Base-by-base conservation (phyloP, 169 alveolate genomes). In the Eimeria zaria region DNA sequence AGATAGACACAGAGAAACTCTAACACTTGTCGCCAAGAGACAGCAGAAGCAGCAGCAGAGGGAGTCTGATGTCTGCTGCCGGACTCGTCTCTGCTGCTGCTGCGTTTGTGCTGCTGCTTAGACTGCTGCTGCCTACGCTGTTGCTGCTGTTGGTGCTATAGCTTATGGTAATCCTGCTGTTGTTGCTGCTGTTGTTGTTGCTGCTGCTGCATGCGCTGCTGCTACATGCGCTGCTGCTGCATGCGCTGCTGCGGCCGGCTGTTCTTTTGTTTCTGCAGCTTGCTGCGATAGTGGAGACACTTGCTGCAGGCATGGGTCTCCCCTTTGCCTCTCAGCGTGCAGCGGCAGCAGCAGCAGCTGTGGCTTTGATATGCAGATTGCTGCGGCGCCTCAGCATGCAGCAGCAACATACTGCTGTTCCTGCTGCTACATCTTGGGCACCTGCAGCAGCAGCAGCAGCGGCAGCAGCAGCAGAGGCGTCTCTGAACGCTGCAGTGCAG, bases 361-460 rank as follows among this genome's bases (percentile, higher is more conserved):
- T 78, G 14, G 89, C 69, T 6, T 9, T 78, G 69, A 78, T 78
- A 27, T 78, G 64, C 22, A 78, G 60, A 69, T 24, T 78, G 89
- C 89, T 78, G 60, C 89, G 89, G 89, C 89, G 67, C 69, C 89
- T 78, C 41, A 78, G 64, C 46, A 6, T 30, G 14, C n/a, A 27
- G 89, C 27, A 44, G 60, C 44, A 46, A 27, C 46, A 14, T 6
- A 69, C 44, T 78, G 60, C n/a, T 33, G 64, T 41, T 44, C 27
- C 64, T 41, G 85, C 85, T 41, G 60, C 85, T 74, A 39, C 64
- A 27, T 41, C 53, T 20, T 4, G 39, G n/a, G 64, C 36, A 48
- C 48, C 64, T 46, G 64, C 89, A 5, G 60, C 67, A 8, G 44
- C 83, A 27, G 83, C 83, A 30, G 83, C 83, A 33, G 24, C 30